Conservation (phyloP, 345 rosid genomes). For the Viola odorata region DNA sequence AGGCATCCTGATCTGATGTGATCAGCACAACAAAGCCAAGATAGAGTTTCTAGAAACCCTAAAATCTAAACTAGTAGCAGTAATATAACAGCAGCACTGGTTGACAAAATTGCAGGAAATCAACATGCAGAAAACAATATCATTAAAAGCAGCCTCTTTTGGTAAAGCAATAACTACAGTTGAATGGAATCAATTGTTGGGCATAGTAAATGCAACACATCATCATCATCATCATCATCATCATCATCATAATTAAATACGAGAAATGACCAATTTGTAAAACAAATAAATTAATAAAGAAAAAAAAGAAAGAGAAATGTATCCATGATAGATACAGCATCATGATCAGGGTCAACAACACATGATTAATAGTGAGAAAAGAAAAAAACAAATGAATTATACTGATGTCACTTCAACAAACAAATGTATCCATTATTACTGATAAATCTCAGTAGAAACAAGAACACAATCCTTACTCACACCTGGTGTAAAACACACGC, state of each 20-base stretch:
- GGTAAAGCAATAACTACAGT: conserved; percentile 18
- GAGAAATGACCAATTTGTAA: neutral
- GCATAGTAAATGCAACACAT: neutral
- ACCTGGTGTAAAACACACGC: neutral
- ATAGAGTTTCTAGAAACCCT: conserved; percentile 7
- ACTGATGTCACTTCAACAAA: conserved; percentile 6
- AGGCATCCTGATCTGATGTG: neutral
- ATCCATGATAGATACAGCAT: too few relatives aligned
- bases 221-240: conserved; percentile 6
- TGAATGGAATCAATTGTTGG: too few relatives aligned
- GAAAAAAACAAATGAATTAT: conserved; percentile 5
- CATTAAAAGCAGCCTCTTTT: conserved; percentile 16
- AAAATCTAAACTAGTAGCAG: neutral
- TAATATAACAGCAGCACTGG: neutral
- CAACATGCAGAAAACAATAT: conserved; percentile 26
- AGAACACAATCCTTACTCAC: conserved; percentile 8
- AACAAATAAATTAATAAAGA: neutral
- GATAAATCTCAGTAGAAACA: conserved; percentile 11
- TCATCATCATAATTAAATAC: neutral
- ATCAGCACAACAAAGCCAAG: conserved; percentile 11
- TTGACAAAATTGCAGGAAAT: conserved; percentile 13
- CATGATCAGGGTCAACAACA: neutral
- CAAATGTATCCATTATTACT: neutral
- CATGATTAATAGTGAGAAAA: too few relatives aligned
- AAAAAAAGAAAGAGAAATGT: too few relatives aligned